A percentile compares a stretch with the other conserved stretches of the same genome.
Evolutionary conservation across 306 rosid species (phyloP).

Genomic region (Sophora flavescens): DNA sequence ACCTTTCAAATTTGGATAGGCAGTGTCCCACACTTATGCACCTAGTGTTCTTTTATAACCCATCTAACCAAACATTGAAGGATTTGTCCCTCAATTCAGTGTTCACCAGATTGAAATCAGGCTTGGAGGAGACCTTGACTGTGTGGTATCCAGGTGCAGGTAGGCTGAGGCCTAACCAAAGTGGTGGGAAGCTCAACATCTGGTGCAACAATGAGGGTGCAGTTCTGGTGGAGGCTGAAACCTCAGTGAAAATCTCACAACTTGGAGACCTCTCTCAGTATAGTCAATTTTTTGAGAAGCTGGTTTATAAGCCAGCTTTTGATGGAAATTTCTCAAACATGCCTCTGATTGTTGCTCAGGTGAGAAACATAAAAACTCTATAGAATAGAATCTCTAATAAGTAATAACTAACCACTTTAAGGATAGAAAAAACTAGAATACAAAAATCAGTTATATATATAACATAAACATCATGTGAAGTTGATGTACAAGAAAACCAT

Average conservation of each 20-base stretch:
- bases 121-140: constrained; percentile 70
- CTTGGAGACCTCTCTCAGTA: constrained; percentile 76
- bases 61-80: constrained; percentile 8
- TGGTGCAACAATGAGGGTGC: constrained; percentile 81
- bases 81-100: constrained; percentile 54
- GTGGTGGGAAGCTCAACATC: constrained; percentile 65
- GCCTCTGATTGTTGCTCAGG: constrained; percentile 88
- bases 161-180: constrained; percentile 55
- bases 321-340: constrained; percentile 64
- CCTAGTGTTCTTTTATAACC: constrained; percentile 68
- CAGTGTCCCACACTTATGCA: constrained; percentile 78
- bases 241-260: constrained; percentile 53
- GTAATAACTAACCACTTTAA: not conserved
- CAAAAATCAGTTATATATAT: not conserved
- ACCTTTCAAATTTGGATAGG: constrained; percentile 79
- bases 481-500: constrained; percentile 2
- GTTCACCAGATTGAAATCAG: constrained; percentile 60
- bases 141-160: constrained; percentile 79
- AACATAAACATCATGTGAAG: not conserved
- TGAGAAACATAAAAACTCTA: constrained; percentile 32
- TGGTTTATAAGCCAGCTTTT: constrained; percentile 68
- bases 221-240: constrained; percentile 60
- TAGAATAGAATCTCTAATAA: not conserved
- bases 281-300: constrained; percentile 62
- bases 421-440: not conserved